Base-by-base conservation (phyloP, 2,329 filamentous ascomycete genomes). In the Fusarium sp. region DNA sequence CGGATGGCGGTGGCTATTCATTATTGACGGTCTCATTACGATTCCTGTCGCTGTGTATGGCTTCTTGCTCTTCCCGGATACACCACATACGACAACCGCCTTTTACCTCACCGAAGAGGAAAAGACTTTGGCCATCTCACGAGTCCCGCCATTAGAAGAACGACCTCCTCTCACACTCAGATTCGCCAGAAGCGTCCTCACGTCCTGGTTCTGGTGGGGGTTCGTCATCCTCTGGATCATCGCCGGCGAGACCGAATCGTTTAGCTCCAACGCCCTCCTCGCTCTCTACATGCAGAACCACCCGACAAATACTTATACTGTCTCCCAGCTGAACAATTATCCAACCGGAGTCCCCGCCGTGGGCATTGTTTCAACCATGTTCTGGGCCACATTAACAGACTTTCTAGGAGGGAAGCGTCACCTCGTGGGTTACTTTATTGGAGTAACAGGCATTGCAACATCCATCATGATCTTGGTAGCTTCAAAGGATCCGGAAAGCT, bases 1-100 rank as follows among this genome's bases (percentile, higher is more conserved):
- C 0, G 91, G 91, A 8, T 94, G 91, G 91, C 84, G 90, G 4
- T 93, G 91, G 91, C 84, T 93, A 0, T 94, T 94, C 81, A 91
- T 94, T 42, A 89, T 94, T 11, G 92, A 94, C 78, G 92, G 92
- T 2, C 84, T 87, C 2, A 86, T 84, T 2, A 83, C 82, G 5
- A 72, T 84, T 2, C 81, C 82, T 1, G 75, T 84, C 7, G 82
- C 82, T 2, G 18, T 82, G 0, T 81, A 81, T 13, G 82, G 82
- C 16, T 78, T 81, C 75, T 63, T 83, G 29, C 74, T 84, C 47
- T 83, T 84, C 54, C 82, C 82, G 1, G 82, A 83, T 20, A 88
- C 68, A 78, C 88, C 81, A 0, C 85, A 86, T 25, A 88, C 87
- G 0, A 82, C 86, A 1, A 82, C 82, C 1, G 85, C 85, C 0